Evolutionary conservation across 345 rosid genomes (phyloP).

Genomic region (Dimocarpus longan): DNA sequence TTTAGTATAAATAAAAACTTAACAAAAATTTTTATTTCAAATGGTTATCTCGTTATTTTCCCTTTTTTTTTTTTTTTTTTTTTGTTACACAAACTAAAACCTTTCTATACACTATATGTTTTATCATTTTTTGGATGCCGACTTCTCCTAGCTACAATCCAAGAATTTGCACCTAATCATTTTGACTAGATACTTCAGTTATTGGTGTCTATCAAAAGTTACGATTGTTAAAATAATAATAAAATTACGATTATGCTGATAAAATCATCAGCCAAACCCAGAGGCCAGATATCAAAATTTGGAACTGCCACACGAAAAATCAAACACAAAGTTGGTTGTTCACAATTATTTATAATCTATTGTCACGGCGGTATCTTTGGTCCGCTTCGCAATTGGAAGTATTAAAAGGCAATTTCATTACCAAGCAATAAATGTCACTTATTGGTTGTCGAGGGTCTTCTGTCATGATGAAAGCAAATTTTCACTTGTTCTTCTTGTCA

Average conservation of each 20-base stretch:
- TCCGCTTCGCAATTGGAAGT: background rate
- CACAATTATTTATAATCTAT: background rate
- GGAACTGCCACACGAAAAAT: background rate
- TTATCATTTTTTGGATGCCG: background rate
- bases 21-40: too few species aligned
- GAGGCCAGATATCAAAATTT: background rate
- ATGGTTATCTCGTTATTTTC: too few species aligned
- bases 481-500: background rate
- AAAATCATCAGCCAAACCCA: constrained; percentile 4
- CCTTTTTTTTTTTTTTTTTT: too few species aligned
- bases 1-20: too few species aligned
- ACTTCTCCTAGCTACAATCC: background rate
- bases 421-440: background rate
- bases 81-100: background rate
- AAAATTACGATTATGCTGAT: background rate
- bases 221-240: background rate
- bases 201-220: background rate
- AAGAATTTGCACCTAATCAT: background rate
- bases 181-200: background rate
- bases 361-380: too few species aligned
- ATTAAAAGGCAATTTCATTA: background rate
- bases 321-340: background rate
- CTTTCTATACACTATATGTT: too few species aligned
- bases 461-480: background rate
- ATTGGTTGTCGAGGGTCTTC: background rate